Percentiles rank a stretch among this genome's conserved stretches.
Evolutionary conservation across 2,329 filamentous ascomycete species (phyloP).

Genomic region (Alternaria brassicae): DNA sequence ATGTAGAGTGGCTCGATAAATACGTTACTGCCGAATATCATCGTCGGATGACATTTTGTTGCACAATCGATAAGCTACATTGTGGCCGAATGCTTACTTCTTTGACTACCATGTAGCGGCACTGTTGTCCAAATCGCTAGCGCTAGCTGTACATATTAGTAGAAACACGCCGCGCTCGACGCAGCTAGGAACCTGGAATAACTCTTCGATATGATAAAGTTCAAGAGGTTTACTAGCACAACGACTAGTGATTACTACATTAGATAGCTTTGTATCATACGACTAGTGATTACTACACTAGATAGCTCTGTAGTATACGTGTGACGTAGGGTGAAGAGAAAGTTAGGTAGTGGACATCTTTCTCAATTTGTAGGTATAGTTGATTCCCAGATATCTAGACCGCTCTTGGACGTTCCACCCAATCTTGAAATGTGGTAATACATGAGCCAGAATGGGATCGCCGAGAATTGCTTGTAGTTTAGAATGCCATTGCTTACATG

Average conservation of each 20-base stretch:
- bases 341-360: neutral
- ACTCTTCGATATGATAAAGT: neutral
- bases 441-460: neutral
- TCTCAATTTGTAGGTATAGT: neutral
- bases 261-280: neutral
- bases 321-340: neutral
- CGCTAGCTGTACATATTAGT: neutral
- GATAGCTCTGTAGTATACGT: neutral
- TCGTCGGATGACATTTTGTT: too few species aligned
- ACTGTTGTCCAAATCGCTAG: neutral
- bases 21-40: neutral
- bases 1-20: neutral
- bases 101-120: neutral
- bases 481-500: neutral
- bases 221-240: neutral
- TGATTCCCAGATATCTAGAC: neutral
- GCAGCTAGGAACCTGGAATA: neutral
- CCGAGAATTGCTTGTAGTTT: neutral
- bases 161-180: neutral
- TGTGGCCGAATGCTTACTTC: too few species aligned
- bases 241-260: neutral
- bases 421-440: neutral
- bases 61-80: too few species aligned
- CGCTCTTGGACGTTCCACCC: neutral
- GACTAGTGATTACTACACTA: neutral